phyloP scores from a whole-genome alignment of 306 rosid genomes.

The Malus domestica region ASM211411v1 NC_041799.1:3256001-3256500 shows the following conservation, averaged over 20 bases:
- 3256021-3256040: background rate
- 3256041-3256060: slow-evolving; percentile 2
- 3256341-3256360: slow-evolving; percentile 38
- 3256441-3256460: slow-evolving; percentile 90
- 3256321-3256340: slow-evolving; percentile 70
- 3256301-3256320: slow-evolving; percentile 83
- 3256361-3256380: slow-evolving; percentile 8
- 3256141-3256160: slow-evolving; percentile 83
- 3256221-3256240: slow-evolving; percentile 88
- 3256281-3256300: slow-evolving; percentile 79
- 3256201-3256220: slow-evolving; percentile 86
- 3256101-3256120: slow-evolving; percentile 76
- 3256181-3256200: slow-evolving; percentile 85
- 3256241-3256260: slow-evolving; percentile 92
- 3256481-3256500: slow-evolving; percentile 83
- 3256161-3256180: slow-evolving; percentile 68
- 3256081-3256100: slow-evolving; percentile 91
- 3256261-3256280: slow-evolving; percentile 78
- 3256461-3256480: slow-evolving; percentile 77
- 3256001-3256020: background rate
- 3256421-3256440: slow-evolving; percentile 10
- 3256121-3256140: slow-evolving; percentile 83
- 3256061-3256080: slow-evolving; percentile 53
- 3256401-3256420: background rate
- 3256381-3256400: background rate